A percentile compares a stretch with the other conserved stretches of the same genome.
phyloP scores from a whole-genome alignment of 2,329 filamentous ascomycete species.

The Hymenotorrendiella dingleyae region DNA sequence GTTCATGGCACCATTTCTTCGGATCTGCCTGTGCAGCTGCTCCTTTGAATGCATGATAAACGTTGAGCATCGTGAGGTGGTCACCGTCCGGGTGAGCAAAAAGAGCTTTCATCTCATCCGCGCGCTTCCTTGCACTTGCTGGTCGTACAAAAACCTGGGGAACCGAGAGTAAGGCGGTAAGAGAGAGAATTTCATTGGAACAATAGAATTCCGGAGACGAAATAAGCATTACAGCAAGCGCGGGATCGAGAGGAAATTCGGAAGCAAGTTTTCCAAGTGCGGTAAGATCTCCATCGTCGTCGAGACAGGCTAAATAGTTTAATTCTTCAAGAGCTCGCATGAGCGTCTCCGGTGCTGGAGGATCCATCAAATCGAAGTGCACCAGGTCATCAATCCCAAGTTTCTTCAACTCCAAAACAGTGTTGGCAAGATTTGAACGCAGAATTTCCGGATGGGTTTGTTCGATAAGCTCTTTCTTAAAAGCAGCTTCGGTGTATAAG shows the following conservation, averaged over 20 bases:
- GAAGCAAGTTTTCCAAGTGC: constrained; percentile 80
- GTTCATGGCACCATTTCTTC: constrained; percentile 94
- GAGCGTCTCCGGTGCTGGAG: constrained; percentile 92
- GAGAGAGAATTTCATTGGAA: constrained; percentile 94
- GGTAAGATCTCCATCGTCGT: constrained; percentile 93
- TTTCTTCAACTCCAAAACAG: constrained; percentile 94
- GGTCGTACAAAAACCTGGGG: constrained; percentile 92
- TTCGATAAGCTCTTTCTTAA: constrained; percentile 97
- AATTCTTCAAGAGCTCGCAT: constrained; percentile 97
- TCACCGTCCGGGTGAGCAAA: constrained; percentile 93
- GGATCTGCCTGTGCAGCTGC: constrained; percentile 62
- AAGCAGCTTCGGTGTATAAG: constrained; percentile 88
- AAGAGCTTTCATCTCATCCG: constrained; percentile 94
- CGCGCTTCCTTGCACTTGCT: constrained; percentile 75
- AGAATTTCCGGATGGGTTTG: constrained; percentile 96
- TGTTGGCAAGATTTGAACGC: constrained; percentile 88
- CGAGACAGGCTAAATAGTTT: constrained; percentile 92
- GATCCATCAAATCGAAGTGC: constrained; percentile 98
- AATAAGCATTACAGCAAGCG: constrained; percentile 95
- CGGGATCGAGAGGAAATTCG: constrained; percentile 90
- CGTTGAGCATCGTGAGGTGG: constrained; percentile 92
- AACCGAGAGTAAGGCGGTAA: constrained; percentile 89
- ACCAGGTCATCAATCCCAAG: constrained; percentile 92
- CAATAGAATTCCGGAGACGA: constrained; percentile 97
- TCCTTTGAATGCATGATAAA: constrained; percentile 94